These are phyloP conservation scores for Juglanconis sp. DNA, from an alignment of 2,329 filamentous ascomycete genomes.

Conservation along the genomic window DNA sequence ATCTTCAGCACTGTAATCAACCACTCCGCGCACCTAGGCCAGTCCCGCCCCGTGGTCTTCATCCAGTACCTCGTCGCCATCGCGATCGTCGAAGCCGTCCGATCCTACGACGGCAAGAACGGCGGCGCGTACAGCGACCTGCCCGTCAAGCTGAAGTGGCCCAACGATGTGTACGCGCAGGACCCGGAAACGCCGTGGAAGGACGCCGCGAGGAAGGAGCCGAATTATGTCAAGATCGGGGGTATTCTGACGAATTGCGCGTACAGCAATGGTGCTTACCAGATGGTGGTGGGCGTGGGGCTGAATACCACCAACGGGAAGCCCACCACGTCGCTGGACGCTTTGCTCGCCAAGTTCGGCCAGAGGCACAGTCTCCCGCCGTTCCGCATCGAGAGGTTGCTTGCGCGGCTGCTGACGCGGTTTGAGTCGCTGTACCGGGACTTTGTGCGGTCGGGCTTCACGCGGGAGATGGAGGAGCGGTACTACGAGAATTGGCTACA, in stretches of 20 bases:
- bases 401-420: conserved; percentile 73
- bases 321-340: conserved; percentile 83
- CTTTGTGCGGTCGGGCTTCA: conserved; percentile 76
- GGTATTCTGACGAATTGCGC: conserved; percentile 89
- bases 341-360: conserved; percentile 52
- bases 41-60: conserved; percentile 79
- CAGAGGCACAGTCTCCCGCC: conserved; percentile 40
- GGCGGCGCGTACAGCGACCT: conserved; percentile 58
- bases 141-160: conserved; percentile 91
- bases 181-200: conserved; percentile 48
- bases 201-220: conserved; percentile 24
- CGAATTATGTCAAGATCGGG: conserved; percentile 79
- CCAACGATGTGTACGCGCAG: conserved; percentile 81
- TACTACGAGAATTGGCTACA: conserved; percentile 91
- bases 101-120: conserved; percentile 59
- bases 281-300: conserved; percentile 81
- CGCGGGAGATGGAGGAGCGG: conserved; percentile 63
- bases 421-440: conserved; percentile 74
- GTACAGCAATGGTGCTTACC: conserved; percentile 74
- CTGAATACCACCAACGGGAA: conserved; percentile 80
- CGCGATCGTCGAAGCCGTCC: conserved; percentile 80
- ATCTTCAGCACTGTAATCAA: conserved; percentile 88
- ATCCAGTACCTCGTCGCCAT: conserved; percentile 90
- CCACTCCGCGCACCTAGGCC: conserved; percentile 71
- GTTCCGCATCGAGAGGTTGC: conserved; percentile 73